These are phyloP conservation scores for Sporopachydermia quercuum DNA, from an alignment of 805 yeast species.

Conservation along the genomic window DNA sequence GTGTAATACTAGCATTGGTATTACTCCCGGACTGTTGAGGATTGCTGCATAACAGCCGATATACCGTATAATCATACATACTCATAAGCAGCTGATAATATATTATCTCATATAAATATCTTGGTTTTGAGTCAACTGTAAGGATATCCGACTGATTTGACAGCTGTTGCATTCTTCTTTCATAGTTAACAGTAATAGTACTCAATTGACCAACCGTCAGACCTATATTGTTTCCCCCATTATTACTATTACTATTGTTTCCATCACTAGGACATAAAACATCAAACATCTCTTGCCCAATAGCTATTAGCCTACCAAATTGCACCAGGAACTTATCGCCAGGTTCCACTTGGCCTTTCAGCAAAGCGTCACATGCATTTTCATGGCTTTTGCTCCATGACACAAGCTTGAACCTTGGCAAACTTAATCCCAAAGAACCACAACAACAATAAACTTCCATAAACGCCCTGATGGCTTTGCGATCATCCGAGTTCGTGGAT, in stretches of 20 bases:
- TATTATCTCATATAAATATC: conserved; percentile 26
- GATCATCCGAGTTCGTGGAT: conserved; percentile 18
- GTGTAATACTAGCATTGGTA: no score
- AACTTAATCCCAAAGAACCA: conserved; percentile 34
- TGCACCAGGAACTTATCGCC: conserved; percentile 28
- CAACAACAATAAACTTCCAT: conserved; percentile 35
- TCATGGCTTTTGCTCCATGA: conserved; percentile 32
- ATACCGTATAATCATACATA: conserved; percentile 37
- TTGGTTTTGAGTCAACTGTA: conserved; percentile 20
- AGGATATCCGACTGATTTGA: conserved; percentile 25
- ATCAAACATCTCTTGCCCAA: conserved; percentile 35
- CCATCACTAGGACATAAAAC: background rate
- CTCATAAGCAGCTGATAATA: conserved; percentile 37
- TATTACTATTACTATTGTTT: background rate
- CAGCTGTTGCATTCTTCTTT: conserved; percentile 24
- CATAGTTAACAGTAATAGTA: conserved; percentile 24
- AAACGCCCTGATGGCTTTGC: conserved; percentile 26
- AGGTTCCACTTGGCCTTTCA: conserved; percentile 18
- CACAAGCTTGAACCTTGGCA: conserved; percentile 36
- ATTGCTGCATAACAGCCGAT: conserved; percentile 19
- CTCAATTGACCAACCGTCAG: conserved; percentile 7
- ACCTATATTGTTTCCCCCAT: no score
- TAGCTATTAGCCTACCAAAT: conserved; percentile 28
- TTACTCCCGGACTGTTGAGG: no score
- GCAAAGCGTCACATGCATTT: conserved; percentile 5